Base-by-base conservation (phyloP, 2,329 filamentous ascomycete genomes). In the Diaporthe citri region DNA sequence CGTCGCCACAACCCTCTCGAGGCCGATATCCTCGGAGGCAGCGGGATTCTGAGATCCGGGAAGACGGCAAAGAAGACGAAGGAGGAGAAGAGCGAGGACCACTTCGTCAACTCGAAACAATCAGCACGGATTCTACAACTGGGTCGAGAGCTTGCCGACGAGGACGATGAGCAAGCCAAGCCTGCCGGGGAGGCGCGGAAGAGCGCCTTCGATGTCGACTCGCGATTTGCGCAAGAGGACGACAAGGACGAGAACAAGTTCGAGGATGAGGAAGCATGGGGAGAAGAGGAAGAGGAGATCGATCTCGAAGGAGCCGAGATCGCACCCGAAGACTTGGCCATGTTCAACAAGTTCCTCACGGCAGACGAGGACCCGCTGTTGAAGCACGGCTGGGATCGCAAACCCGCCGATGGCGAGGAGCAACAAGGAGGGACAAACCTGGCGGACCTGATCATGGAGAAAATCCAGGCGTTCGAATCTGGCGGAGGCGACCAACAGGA, bases 391-490 rank as follows among this genome's bases (percentile, higher is more conserved):
- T 90, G 87, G 86, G 88, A 87, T 78, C 83, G 83, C 10, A 76
- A 73, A 69, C 73, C 75, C 57, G 83, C 87, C 82, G 84, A 84
- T 52, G 82, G 84, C 6, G 84, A 84, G 67, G 86, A 85, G 17
- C 84, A 84, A 22, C 81, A 81, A 73, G 86, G 89, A 74, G 88
- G 90, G 20, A 95, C 93, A 77, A 98, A 98, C 83, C 88, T 99
- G 74, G 95, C 97, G 22, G 96, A 98, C 81, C 87, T 99, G 77
- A 99, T 99, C 78, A 86, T 99, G 75, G 93, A 96, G 81, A 98
- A 97, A 85, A 99, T 99, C 81, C 95, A 95, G 6, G 93, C 94
- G 75, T 94, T 97, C 80, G 97, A 99, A 86, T 93, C 94, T 5
- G 89, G 89, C 43, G 79, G 79, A 76, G 80, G 77, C 71, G 84